These are phyloP conservation scores for Sporothrix mexicana DNA, from an alignment of 2,329 filamentous ascomycete species.

Conservation along the genomic window DNA sequence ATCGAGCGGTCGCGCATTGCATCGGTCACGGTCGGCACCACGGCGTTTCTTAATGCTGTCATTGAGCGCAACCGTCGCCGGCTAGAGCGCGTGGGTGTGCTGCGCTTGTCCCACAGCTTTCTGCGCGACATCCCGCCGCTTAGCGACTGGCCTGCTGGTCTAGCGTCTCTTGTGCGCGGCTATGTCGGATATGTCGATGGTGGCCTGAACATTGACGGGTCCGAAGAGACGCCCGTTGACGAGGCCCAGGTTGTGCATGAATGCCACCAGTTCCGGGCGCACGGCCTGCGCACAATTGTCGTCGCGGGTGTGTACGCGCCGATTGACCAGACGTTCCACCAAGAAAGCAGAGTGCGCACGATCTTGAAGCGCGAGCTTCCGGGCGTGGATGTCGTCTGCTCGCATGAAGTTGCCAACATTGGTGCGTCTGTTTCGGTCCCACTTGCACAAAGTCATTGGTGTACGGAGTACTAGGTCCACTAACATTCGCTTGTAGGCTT, in stretches of 20 bases:
- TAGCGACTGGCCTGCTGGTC: not conserved
- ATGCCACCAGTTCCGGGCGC: not conserved
- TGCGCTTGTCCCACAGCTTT: not conserved
- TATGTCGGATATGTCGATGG: slow-evolving; percentile 1
- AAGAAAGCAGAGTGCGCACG: not conserved
- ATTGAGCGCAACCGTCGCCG: not conserved
- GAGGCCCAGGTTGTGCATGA: not conserved
- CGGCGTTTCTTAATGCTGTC: not conserved
- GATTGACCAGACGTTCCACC: not conserved
- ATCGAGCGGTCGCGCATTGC: not conserved
- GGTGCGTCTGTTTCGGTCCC: not conserved
- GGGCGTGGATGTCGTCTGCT: not conserved
- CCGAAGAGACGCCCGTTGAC: not conserved
- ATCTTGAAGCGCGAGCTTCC: not conserved
- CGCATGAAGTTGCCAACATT: slow-evolving; percentile 2
- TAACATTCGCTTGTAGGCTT: not conserved
- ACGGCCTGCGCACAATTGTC: not conserved
- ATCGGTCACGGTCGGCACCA: not conserved
- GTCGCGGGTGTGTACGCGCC: not conserved
- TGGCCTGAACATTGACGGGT: slow-evolving; percentile 5
- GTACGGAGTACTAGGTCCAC: no score
- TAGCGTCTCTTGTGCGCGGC: not conserved
- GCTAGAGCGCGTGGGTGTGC: not conserved
- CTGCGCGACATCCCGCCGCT: not conserved
- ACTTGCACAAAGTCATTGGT: not conserved